Evolutionary conservation across 495 filamentous ascomycete genomes (phyloP), one percentile per base, ranked within the genome.

Genomic region (Tuber borchii): DNA sequence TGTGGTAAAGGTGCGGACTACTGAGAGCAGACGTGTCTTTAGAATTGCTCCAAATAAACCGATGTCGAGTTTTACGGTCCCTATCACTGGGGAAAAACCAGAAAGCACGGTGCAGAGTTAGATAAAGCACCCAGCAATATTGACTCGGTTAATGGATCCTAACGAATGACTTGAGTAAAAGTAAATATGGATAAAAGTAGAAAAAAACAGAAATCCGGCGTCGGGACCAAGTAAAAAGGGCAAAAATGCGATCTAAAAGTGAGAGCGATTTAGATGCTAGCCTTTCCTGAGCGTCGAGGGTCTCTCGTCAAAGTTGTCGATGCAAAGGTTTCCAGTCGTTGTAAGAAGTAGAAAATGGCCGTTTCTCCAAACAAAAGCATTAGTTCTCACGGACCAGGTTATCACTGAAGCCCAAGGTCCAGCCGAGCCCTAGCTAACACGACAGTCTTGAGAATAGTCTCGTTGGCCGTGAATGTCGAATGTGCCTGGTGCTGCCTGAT

Each of bases 301-400:
- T 65, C 26, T 19, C 26, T 69, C 46, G 73, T 79, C 69, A 71
- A 68, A 61, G 70, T 31, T 70, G 26, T 40, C 46, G 42, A 45
- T 51, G 37, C 19, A 56, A 75, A 75, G 71, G 73, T 43, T 65
- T 75, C 77, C 77, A 79, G 75, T 31, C 46, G 78, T 79, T 42
- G 61, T 71, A 70, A 61, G 75, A 73, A 73, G 76, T 78, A 65
- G 70, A 75, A 72, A 72, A 78, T 79, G 40, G 76, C 72, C 43
- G 72, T 73, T 56, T 75, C 70, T 75, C 75, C 77, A 70, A 70
- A 42, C 77, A 79, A 79, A 79, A 79, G 78, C 77, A 79, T 79
- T 46, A 79, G 76, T 79, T 72, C 65, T 69, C 61, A 42, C 71
- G 43, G 42, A 70, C n/a, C 69, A 31, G 44, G 48, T 70, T n/a